Evolutionary conservation across 2,329 filamentous ascomycete genomes (phyloP).

Genomic region (Colletotrichum musae): DNA sequence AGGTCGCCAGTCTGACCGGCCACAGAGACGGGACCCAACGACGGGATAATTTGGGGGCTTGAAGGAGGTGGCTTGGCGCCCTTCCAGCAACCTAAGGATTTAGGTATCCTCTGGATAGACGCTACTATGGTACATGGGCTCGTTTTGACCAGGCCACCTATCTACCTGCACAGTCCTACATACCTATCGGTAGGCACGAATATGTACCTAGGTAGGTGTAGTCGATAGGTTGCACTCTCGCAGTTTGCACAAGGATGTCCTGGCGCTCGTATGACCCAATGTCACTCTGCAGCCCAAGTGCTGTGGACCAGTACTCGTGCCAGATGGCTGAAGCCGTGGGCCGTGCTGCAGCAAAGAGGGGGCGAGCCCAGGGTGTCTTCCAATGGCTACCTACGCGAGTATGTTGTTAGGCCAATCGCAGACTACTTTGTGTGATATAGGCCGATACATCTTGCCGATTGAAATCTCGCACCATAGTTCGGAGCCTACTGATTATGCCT

Average conservation of each 20-base stretch:
- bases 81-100: no score
- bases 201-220: background rate
- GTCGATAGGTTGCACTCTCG: background rate
- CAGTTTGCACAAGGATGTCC: constrained; percentile 14
- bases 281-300: constrained; percentile 23
- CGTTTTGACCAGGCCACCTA: no score
- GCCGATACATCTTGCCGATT: no score
- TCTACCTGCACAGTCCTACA: no score
- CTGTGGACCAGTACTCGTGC: constrained; percentile 20
- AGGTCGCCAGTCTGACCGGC: constrained; percentile 24
- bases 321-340: constrained; percentile 12
- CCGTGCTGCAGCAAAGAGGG: constrained; percentile 29
- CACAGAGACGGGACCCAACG: constrained; percentile 26
- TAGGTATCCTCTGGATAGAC: no score
- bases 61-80: constrained; percentile 31
- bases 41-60: constrained; percentile 41
- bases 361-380: constrained; percentile 16
- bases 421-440: no score
- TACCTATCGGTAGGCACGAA: no score
- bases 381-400: constrained; percentile 15
- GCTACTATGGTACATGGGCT: background rate
- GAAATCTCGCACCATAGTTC: no score
- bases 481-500: no score
- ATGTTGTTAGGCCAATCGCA: background rate
- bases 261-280: background rate